phyloP scores from a whole-genome alignment of 2,329 filamentous ascomycete genomes.

The Fusarium palustre region DNA sequence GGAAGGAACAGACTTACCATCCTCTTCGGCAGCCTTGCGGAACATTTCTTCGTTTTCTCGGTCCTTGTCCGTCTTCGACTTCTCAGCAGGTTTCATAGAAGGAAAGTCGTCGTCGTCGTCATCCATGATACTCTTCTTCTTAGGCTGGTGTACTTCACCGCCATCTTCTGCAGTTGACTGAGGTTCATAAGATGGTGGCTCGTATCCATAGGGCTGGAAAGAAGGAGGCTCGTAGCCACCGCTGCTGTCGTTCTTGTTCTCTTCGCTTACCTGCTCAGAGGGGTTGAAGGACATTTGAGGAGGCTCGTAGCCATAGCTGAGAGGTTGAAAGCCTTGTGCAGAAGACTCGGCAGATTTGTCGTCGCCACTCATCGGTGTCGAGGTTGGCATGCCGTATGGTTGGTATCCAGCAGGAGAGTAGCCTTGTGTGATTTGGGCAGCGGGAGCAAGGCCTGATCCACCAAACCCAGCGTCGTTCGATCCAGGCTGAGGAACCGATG shows the following conservation, averaged over 20 bases:
- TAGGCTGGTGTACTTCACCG: conserved; percentile 67
- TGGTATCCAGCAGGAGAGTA: conserved; percentile 43
- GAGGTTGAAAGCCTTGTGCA: conserved; percentile 57
- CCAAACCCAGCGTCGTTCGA: conserved; percentile 12
- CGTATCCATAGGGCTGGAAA: conserved; percentile 69
- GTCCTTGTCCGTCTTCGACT: conserved; percentile 76
- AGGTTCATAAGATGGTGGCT: conserved; percentile 69
- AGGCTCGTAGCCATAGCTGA: conserved; percentile 65
- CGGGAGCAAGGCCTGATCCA: conserved; percentile 39
- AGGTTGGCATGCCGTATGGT: conserved; percentile 47
- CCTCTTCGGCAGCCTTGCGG: conserved; percentile 82
- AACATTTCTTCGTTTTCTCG: conserved; percentile 87
- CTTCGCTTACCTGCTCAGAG: conserved; percentile 27
- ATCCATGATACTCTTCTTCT: conserved; percentile 84
- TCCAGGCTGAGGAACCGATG: conserved; percentile 32
- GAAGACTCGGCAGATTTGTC: conserved; percentile 35
- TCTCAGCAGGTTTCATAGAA: conserved; percentile 62
- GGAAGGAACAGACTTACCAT: conserved; percentile 62
- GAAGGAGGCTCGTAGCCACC: conserved; percentile 71
- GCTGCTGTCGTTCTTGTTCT: conserved; percentile 45
- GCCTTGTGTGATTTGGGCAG: conserved; percentile 45
- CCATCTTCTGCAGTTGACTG: conserved; percentile 56
- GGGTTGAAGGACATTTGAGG: conserved; percentile 52
- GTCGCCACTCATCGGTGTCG: conserved; percentile 19
- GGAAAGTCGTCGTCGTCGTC: conserved; percentile 81